A percentile compares a stretch with the other conserved stretches of the same genome.
phyloP scores from a whole-genome alignment of 1,284 basidiomycete genomes.

The Naganishia liquefaciens region DNA sequence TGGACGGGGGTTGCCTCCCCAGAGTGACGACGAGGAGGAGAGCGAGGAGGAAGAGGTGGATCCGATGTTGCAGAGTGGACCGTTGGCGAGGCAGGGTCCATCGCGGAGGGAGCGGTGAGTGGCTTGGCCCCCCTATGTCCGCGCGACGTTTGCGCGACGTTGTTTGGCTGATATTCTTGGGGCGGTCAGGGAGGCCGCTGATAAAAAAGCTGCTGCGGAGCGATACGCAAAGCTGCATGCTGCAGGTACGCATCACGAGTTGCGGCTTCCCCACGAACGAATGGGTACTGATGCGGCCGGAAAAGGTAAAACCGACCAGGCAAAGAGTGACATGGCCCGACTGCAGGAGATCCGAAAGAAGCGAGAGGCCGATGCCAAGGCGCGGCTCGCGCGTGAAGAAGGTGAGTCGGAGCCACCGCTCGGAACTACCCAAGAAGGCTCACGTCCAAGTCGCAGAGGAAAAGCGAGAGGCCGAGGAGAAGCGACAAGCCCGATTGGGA shows the following conservation, averaged over 20 bases:
- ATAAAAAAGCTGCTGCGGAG: conserved; percentile 83
- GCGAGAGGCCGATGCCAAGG: conserved; percentile 78
- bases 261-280: background rate
- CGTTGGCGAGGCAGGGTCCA: conserved; percentile 32
- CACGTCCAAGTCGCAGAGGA: conserved; percentile 16
- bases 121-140: background rate
- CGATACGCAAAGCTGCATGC: conserved; percentile 61
- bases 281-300: conserved; percentile 20
- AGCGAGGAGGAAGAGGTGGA: conserved; percentile 62
- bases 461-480: conserved; percentile 32
- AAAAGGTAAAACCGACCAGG: conserved; percentile 82
- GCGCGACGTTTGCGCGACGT: background rate
- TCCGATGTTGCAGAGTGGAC: conserved; percentile 52
- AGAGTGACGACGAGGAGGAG: conserved; percentile 54
- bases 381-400: conserved; percentile 79
- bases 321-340: conserved; percentile 79
- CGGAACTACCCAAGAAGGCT: too few relatives aligned
- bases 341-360: conserved; percentile 82
- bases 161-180: background rate
- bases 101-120: conserved; percentile 68
- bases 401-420: conserved; percentile 48
- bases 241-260: conserved; percentile 67
- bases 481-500: conserved; percentile 27
- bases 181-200: conserved; percentile 76
- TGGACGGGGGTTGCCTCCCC: conserved; percentile 47